Evolutionary conservation across 306 rosid species (phyloP).

Genomic region (Corylus americana): DNA sequence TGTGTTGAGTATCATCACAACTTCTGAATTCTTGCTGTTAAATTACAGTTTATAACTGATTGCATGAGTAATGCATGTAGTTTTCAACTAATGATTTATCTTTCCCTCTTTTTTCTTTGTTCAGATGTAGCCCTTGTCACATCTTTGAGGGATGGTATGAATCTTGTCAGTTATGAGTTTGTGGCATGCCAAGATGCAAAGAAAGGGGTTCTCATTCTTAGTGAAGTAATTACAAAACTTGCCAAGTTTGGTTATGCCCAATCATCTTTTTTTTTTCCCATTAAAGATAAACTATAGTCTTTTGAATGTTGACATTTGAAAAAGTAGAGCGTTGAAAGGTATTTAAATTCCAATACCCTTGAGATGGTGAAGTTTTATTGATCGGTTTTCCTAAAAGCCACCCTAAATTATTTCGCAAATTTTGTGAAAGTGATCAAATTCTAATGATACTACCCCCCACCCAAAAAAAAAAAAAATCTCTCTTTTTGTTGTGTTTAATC

Average conservation of each 20-base stretch:
- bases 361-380: no score
- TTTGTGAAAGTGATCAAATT: no score
- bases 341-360: no score
- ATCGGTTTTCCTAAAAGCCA: no score
- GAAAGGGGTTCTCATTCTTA: slow-evolving; percentile 84
- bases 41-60: background rate
- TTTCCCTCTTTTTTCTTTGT: slow-evolving; percentile 17
- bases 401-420: no score
- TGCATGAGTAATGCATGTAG: background rate
- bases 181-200: slow-evolving; percentile 89
- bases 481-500: no score
- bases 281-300: background rate
- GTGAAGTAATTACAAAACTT: slow-evolving; percentile 58
- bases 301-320: background rate
- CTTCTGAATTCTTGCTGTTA: background rate
- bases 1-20: background rate
- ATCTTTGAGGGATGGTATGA: slow-evolving; percentile 90
- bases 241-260: slow-evolving; percentile 19
- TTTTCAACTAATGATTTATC: slow-evolving; percentile 20
- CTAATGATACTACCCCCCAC: no score
- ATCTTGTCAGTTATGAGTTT: slow-evolving; percentile 87
- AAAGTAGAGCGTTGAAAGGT: no score
- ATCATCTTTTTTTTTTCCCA: background rate
- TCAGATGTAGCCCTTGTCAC: slow-evolving; percentile 85
- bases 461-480: no score